Percentiles rank a stretch among this genome's conserved stretches.
phyloP scores from a whole-genome alignment of 2,329 filamentous ascomycete genomes.

The Colletotrichum destructivum region DNA sequence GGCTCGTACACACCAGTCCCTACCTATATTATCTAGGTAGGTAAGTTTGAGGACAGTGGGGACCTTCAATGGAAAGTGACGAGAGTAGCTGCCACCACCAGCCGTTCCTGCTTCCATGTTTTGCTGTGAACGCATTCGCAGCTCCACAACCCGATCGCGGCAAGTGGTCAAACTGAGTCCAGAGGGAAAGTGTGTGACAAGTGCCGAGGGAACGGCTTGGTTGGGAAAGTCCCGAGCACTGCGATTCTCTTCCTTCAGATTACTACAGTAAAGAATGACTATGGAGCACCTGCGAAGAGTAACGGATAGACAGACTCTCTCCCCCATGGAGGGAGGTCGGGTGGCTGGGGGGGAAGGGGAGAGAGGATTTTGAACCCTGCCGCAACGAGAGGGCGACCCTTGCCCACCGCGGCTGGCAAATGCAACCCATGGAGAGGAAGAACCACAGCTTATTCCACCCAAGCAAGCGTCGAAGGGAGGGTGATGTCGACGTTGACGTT shows the following conservation, averaged over 20 bases:
- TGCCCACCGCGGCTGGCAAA: constrained; percentile 1
- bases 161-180: too few species aligned
- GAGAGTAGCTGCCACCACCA: not conserved
- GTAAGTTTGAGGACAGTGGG: constrained; percentile 5
- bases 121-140: not conserved
- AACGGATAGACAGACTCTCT: too few species aligned
- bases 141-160: not conserved
- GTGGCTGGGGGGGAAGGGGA: constrained; percentile 15
- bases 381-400: too few species aligned
- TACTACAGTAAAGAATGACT: too few species aligned
- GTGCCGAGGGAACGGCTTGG: too few species aligned
- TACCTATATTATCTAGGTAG: not conserved
- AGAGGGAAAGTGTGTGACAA: too few species aligned
- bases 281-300: too few species aligned
- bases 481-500: not conserved
- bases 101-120: constrained; percentile 12
- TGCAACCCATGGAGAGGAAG: not conserved
- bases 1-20: too few species aligned
- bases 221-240: too few species aligned
- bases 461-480: not conserved
- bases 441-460: too few species aligned
- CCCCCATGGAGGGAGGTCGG: too few species aligned
- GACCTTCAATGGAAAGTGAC: constrained; percentile 23
- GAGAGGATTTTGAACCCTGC: constrained; percentile 32
- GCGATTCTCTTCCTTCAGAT: too few species aligned